These are phyloP conservation scores for Podosphaera fusca DNA, from an alignment of 2,329 filamentous ascomycete species.

Conservation along the genomic window DNA sequence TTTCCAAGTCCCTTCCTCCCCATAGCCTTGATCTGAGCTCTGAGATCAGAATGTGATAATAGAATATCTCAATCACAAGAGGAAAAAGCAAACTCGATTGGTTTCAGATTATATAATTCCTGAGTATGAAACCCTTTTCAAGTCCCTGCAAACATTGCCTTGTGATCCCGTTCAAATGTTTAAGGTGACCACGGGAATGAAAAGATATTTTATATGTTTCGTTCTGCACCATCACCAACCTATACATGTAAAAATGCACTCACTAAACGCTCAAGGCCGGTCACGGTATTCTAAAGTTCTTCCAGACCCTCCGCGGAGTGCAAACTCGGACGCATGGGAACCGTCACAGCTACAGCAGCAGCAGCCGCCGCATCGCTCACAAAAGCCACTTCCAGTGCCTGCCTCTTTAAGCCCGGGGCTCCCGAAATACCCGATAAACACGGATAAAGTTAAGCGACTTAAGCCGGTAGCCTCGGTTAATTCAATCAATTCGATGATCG, in stretches of 20 bases:
- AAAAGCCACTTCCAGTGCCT: neutral
- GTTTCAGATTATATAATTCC: neutral
- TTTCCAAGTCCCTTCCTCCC: neutral
- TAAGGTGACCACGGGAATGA: neutral
- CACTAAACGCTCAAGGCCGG: slow-evolving; percentile 6
- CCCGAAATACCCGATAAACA: neutral
- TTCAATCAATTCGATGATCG: neutral
- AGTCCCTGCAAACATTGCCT: neutral
- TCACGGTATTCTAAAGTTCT: slow-evolving; percentile 12
- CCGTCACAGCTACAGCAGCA: neutral
- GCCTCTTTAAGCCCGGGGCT: neutral
- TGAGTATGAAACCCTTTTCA: neutral
- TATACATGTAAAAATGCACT: neutral
- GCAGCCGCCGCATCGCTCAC: neutral
- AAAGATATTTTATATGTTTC: neutral
- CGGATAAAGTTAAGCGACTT: slow-evolving; percentile 4
- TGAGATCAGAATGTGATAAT: neutral
- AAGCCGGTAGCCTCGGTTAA: slow-evolving; percentile 8
- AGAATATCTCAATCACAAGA: neutral
- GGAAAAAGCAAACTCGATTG: neutral
- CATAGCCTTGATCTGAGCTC: neutral
- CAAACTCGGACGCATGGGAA: neutral
- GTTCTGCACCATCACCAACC: neutral
- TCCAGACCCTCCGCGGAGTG: slow-evolving; percentile 3
- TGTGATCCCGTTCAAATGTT: neutral